Percentiles rank a stretch among this genome's conserved stretches.
phyloP scores from a whole-genome alignment of 2,329 filamentous ascomycete genomes.

The Nemania sp. region DNA sequence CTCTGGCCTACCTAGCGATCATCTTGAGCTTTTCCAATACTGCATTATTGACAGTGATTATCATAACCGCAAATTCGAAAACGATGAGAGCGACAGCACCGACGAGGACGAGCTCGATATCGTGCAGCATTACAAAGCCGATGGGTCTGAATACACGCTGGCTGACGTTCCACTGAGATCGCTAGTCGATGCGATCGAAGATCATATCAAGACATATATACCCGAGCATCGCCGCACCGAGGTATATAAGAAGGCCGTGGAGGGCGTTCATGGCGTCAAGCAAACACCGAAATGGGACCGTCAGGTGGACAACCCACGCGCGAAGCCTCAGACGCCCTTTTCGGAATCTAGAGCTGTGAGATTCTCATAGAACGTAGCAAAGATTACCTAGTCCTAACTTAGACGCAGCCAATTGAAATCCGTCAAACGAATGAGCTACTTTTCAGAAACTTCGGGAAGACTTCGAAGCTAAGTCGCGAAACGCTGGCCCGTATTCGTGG shows the following conservation, averaged over 20 bases:
- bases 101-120: neutral
- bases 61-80: neutral
- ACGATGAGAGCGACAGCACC: neutral
- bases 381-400: slow-evolving; percentile 2
- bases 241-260: slow-evolving; percentile 5
- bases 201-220: slow-evolving; percentile 4
- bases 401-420: neutral
- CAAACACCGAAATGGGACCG: slow-evolving; percentile 16
- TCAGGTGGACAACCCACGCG: slow-evolving; percentile 7
- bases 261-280: slow-evolving; percentile 12
- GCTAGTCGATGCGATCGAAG: slow-evolving; percentile 5
- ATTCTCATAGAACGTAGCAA: neutral
- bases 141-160: slow-evolving; percentile 13
- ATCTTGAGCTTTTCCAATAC: slow-evolving; percentile 8
- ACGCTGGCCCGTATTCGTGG: slow-evolving; percentile 10
- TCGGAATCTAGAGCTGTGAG: slow-evolving; percentile 17
- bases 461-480: neutral
- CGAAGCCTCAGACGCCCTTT: slow-evolving; percentile 12
- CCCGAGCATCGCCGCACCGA: slow-evolving; percentile 13
- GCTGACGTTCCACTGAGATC: slow-evolving; percentile 11
- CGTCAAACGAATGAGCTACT: neutral
- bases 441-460: neutral
- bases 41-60: neutral
- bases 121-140: neutral
- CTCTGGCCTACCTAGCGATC: neutral